Conservation (phyloP, 2,329 filamentous ascomycete species). For the Exserohilum rostratum region DNA sequence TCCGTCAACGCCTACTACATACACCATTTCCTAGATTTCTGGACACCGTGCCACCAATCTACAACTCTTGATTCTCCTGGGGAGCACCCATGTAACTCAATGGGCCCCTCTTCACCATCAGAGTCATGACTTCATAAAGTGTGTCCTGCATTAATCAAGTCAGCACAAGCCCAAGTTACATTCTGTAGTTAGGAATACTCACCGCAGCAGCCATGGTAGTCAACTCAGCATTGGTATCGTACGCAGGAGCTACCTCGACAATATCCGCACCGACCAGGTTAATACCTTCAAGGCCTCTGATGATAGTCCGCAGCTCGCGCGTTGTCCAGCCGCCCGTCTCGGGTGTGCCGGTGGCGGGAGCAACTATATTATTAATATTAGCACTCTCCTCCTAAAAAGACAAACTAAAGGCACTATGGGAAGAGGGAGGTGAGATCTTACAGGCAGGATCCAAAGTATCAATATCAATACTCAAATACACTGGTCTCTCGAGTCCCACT, state of each 20-base stretch:
- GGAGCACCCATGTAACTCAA: conserved; percentile 58
- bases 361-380: conserved; percentile 54
- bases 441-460: conserved; percentile 85
- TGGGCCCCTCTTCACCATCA: conserved; percentile 82
- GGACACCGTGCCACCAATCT: background rate
- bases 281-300: conserved; percentile 70
- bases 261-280: conserved; percentile 75
- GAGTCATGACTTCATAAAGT: conserved; percentile 77
- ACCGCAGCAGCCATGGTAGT: conserved; percentile 75
- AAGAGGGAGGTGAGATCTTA: conserved; percentile 49
- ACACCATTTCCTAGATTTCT: background rate
- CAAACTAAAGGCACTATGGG: too few relatives aligned
- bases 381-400: background rate
- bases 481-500: conserved; percentile 74
- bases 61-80: conserved; percentile 36
- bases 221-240: conserved; percentile 74
- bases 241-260: conserved; percentile 73
- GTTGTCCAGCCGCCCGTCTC: conserved; percentile 80
- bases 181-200: too few relatives aligned
- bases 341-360: conserved; percentile 75
- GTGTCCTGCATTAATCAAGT: conserved; percentile 53
- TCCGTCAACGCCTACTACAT: background rate
- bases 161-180: too few relatives aligned
- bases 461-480: conserved; percentile 86
- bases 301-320: conserved; percentile 72